A percentile compares a stretch with the other conserved stretches of the same genome.
Evolutionary conservation across 2,329 filamentous ascomycete species (phyloP).

Genomic region (Beauveria sp.): DNA sequence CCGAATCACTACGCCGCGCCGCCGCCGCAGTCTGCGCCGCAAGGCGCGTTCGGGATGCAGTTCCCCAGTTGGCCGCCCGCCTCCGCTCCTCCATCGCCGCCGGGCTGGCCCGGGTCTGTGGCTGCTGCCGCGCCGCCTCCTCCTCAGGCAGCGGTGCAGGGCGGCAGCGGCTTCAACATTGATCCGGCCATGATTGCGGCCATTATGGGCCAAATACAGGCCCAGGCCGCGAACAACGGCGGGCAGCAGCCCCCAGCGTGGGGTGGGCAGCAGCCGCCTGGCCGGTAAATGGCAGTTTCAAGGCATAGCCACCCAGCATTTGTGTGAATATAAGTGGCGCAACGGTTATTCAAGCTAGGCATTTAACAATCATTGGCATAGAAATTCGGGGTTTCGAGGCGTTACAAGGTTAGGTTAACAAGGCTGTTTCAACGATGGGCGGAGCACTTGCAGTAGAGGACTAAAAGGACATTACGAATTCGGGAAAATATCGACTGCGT

Average conservation of each 20-base stretch:
- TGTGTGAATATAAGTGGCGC: background rate
- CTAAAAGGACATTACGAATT: background rate
- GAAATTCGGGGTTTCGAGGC: background rate
- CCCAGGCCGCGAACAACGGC: constrained; percentile 19
- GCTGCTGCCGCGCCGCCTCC: constrained; percentile 33
- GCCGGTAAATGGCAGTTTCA: constrained; percentile 16
- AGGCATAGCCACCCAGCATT: too few species aligned
- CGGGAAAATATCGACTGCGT: background rate
- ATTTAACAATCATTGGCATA: background rate
- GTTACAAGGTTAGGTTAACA: background rate
- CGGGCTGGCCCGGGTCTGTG: constrained; percentile 20
- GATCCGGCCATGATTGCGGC: constrained; percentile 52
- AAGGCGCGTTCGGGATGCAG: constrained; percentile 31
- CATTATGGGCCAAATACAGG: constrained; percentile 37
- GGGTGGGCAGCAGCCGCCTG: constrained; percentile 23
- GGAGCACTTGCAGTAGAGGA: background rate
- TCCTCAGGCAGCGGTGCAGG: constrained; percentile 15
- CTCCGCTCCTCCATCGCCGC: constrained; percentile 26
- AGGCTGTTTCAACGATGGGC: background rate
- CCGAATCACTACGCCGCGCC: constrained; percentile 21
- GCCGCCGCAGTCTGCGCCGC: constrained; percentile 20
- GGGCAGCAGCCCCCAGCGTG: constrained; percentile 20
- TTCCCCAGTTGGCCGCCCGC: constrained; percentile 36
- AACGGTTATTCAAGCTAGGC: background rate
- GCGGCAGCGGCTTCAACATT: constrained; percentile 39